Evolutionary conservation across 305 asterid genomes (phyloP), one percentile per base, ranked within the genome.

Genomic region (Withania somnifera): DNA sequence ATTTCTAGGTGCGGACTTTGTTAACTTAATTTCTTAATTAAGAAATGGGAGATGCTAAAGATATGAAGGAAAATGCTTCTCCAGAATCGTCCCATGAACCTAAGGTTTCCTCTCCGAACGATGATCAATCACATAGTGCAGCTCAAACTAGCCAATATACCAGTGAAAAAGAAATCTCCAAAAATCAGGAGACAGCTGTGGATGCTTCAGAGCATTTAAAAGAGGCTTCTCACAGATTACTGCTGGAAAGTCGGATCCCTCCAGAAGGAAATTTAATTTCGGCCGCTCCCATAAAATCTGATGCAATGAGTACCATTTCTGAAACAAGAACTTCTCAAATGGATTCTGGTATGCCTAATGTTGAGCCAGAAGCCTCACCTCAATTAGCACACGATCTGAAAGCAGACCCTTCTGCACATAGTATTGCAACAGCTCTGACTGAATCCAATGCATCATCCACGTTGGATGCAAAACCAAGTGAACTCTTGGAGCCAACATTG

Each of bases 41-140:
- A 86, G 84, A 82, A 84, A 93, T 92, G 97, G 98, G 84, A 86
- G 91, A 80, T 80, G 88, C 84, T 79, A 86, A 88, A 81, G 68
- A 19, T 58, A 76, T 83, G 67, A 86, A 87, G 52, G 91, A 77
- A 81, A 85, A 84, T 66, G 86, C 84, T 83, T 81, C 86, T 45
- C 84, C 85, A 40, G 87, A 84, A 78, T 87, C 90, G 75, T 63
- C 86, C 82, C 84, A 81, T 57, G 79, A 84, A 61, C 86, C 90
- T 60, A 86, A 79, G 80, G 68, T 85, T 51, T 75, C 88, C 14
- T 77, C 87, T 64, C 76, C 80, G 4, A 81, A 80, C 56, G 86
- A 87, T 82, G 89, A 89, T 86, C 90, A 88, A 84, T 80, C 86
- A 28, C 40, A 84, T 20, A 57, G 67, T 54, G 81, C 50, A 32